Evolutionary conservation across 306 rosid genomes (phyloP), one percentile per base, ranked within the genome.

Genomic region (Quercus wislizeni): DNA sequence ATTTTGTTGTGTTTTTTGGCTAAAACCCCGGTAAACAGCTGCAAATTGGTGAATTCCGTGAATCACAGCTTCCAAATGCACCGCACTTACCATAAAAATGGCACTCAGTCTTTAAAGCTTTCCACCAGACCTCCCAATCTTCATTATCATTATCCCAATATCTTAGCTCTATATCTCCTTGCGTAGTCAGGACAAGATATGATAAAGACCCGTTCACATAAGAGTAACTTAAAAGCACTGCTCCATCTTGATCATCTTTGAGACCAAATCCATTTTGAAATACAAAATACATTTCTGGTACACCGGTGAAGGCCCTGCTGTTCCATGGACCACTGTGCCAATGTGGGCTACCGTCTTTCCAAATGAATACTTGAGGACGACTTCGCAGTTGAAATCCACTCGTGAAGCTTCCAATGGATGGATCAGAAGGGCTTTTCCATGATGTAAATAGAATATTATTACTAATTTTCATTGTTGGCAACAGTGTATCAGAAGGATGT

Each of bases 271-370:
- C 85, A 21, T 6, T 33, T 5, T 77, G 28, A 67, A 80, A 87
- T 55, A 71, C 64, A 10, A 83, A 74, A 25, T 10, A 0, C 88
- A 87, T 80, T 4, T 77, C 33, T 6, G 85, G 88, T 18, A 85
- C 10, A 0, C 91, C 91, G 0, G 2, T 67, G 38, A 87, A 82
- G 2, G 67, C 31, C 33, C 72, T 54, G 43, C 84, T 78, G 8
- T 87, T 85, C 91, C 91, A 87, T 2, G 91, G 87, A 54, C 88
- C 91, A 27, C 81, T 79, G 27, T 88, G 78, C 85, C 85, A 87
- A 69, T 75, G 64, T 0, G 75, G 79, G 5, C 9, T 69, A 62
- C 28, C 38, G 5, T 21, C 80, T 17, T 86, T 83, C 88, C 85
- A 82, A 13, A 82, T 21, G 13, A 80, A 80, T n/a, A 52, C 57